Evolutionary conservation across 148 eudicot species (phyloP).

Genomic region (Cornus florida): DNA sequence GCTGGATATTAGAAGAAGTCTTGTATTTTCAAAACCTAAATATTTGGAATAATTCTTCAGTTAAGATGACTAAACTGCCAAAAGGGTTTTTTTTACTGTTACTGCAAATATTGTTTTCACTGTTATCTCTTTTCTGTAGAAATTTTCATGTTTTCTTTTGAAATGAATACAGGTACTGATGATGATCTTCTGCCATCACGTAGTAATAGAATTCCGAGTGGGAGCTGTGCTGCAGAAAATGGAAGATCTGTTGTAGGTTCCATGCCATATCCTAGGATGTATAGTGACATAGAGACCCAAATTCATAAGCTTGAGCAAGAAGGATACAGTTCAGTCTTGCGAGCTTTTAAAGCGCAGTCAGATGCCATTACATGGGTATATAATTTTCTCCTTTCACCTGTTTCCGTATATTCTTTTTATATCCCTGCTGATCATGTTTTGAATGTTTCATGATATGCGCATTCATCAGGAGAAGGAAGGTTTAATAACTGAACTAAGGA

Average conservation of each 20-base stretch:
- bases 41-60: background rate
- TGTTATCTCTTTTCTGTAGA: background rate
- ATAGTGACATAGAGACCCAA: constrained; percentile 74
- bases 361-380: constrained; percentile 95
- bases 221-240: constrained; percentile 33
- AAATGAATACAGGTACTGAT: constrained; percentile 45
- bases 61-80: background rate
- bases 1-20: background rate
- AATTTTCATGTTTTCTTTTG: constrained; percentile 17
- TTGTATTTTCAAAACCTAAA: background rate
- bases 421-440: constrained; percentile 18
- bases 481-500: constrained; percentile 86
- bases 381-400: background rate
- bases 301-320: constrained; percentile 92
- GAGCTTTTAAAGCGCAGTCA: constrained; percentile 96
- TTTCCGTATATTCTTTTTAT: background rate
- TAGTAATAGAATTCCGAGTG: constrained; percentile 40
- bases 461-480: constrained; percentile 82
- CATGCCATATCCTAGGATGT: constrained; percentile 43
- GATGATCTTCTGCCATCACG: constrained; percentile 46
- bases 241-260: constrained; percentile 44
- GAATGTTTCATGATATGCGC: constrained; percentile 10
- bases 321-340: constrained; percentile 80
- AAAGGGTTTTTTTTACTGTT: background rate
- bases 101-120: constrained; percentile 5